Evolutionary conservation across 108 stramenopile species (phyloP), one percentile per base, ranked within the genome.

Genomic region (Nitzschia sp.): DNA sequence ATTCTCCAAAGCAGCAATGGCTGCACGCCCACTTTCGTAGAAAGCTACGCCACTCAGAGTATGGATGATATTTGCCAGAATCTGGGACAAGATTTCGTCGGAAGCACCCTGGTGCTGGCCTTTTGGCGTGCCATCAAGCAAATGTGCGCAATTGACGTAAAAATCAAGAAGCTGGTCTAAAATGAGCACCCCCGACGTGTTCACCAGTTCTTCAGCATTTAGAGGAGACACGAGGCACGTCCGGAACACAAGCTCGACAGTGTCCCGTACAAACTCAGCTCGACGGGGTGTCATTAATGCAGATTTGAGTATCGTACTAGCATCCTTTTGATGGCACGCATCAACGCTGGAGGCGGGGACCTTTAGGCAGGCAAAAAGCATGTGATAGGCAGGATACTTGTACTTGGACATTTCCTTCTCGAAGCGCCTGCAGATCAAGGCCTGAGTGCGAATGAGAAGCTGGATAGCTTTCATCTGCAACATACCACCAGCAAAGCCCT

Each of bases 181-280:
- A 45, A 79, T 57, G 11, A 47, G 50, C 15, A 93, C 69, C 13
- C 84, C 86, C 1, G 67, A 46, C 57, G 84, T 74, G 6, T 46
- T 19, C n/a, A 94, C 83, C 28, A 94, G 78, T 72, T 90, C 92
- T 67, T 94, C 86, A 16, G 89, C 84, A 69, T 94, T 94, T 32
- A 83, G 55, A 2, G 89, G 89, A 8, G 87, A 87, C 0, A 87
- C 85, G 9, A 83, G 63, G 59, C 87, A 88, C 1, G 89, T 89
- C 11, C 80, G 66, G 58, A 82, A 90, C 21, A 89, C 52, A 15
- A 92, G 66, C 27, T 79, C 79, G 46, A 62, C 60, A 23, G 70
- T 72, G 23, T 76, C 74, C 44, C 59, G 23, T 17, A 85, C 73
- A 35, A 89, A 78, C 26, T 74, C 67, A 28, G 82, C 82, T 58